These are phyloP conservation scores for Phanerochaete carnosa DNA, from an alignment of 768 basidiomycete species.

Conservation along the genomic window DNA sequence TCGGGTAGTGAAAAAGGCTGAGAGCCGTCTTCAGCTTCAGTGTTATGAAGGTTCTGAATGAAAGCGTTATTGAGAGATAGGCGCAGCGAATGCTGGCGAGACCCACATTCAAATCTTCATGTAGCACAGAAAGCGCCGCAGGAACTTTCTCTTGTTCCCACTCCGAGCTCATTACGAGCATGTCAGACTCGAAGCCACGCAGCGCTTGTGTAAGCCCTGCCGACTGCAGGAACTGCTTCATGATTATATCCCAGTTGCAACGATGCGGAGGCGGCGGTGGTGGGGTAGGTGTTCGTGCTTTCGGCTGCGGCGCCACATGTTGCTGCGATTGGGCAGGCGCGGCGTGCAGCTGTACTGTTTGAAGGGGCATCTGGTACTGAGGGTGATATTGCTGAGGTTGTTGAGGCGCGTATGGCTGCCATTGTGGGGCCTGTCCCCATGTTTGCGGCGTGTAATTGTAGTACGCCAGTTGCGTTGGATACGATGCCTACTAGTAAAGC, in stretches of 20 bases:
- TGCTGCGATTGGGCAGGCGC: neutral
- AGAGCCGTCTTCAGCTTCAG: slow-evolving; percentile 13
- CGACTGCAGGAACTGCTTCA: slow-evolving; percentile 50
- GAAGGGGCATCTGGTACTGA: neutral
- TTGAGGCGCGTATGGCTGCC: slow-evolving; percentile 14
- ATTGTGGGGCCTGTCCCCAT: slow-evolving; percentile 11
- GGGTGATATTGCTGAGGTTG: neutral
- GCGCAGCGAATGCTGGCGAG: neutral
- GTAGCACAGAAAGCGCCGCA: slow-evolving; percentile 49
- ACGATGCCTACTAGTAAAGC: neutral
- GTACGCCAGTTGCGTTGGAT: slow-evolving; percentile 13
- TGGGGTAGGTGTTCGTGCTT: slow-evolving; percentile 28
- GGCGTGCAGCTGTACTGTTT: neutral
- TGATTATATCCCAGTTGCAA: slow-evolving; percentile 58
- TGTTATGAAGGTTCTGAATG: neutral
- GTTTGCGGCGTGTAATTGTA: slow-evolving; percentile 21
- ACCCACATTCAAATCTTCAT: slow-evolving; percentile 49
- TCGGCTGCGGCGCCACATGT: slow-evolving; percentile 8
- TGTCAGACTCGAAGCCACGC: slow-evolving; percentile 65
- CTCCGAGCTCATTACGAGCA: slow-evolving; percentile 63
- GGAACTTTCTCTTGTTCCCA: slow-evolving; percentile 63
- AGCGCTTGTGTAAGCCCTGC: slow-evolving; percentile 57
- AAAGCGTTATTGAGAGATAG: neutral
- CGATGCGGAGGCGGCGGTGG: slow-evolving; percentile 43
- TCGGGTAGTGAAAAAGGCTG: neutral